These are phyloP conservation scores for Galerina sulciceps DNA, from an alignment of 768 basidiomycete species.

Conservation along the genomic window DNA sequence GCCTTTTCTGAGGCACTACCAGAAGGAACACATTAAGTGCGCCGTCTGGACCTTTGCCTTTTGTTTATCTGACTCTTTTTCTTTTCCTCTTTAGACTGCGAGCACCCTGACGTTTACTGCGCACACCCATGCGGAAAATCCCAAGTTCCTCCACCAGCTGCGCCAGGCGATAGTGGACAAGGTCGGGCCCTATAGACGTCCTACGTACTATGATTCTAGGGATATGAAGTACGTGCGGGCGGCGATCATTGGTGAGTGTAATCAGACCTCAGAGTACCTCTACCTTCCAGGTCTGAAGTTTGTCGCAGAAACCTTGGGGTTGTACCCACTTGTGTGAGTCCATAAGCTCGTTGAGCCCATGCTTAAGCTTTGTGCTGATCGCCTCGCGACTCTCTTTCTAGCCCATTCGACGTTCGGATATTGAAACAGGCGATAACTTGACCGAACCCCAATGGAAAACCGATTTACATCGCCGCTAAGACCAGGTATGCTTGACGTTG, in stretches of 20 bases:
- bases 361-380: slow-evolving; percentile 38
- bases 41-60: not conserved
- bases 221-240: slow-evolving; percentile 45
- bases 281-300: not conserved
- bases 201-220: slow-evolving; percentile 49
- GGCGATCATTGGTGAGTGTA: slow-evolving; percentile 38
- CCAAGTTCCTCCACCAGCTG: slow-evolving; percentile 39
- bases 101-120: slow-evolving; percentile 45
- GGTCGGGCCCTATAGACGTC: slow-evolving; percentile 38
- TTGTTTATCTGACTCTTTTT: not conserved
- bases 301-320: slow-evolving; percentile 41
- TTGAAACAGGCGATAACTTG: slow-evolving; percentile 14
- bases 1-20: slow-evolving; percentile 47
- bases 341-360: not conserved
- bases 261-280: slow-evolving; percentile 19
- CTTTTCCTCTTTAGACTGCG: slow-evolving; percentile 40
- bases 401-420: slow-evolving; percentile 12
- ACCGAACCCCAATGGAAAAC: slow-evolving; percentile 22
- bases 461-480: slow-evolving; percentile 28
- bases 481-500: slow-evolving; percentile 39
- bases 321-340: slow-evolving; percentile 41
- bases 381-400: slow-evolving; percentile 24
- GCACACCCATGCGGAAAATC: slow-evolving; percentile 52
- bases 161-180: slow-evolving; percentile 43
- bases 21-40: slow-evolving; percentile 45